Base-by-base conservation (phyloP, 73 alveolate species). In the Durusdinium trenchii region DNA sequence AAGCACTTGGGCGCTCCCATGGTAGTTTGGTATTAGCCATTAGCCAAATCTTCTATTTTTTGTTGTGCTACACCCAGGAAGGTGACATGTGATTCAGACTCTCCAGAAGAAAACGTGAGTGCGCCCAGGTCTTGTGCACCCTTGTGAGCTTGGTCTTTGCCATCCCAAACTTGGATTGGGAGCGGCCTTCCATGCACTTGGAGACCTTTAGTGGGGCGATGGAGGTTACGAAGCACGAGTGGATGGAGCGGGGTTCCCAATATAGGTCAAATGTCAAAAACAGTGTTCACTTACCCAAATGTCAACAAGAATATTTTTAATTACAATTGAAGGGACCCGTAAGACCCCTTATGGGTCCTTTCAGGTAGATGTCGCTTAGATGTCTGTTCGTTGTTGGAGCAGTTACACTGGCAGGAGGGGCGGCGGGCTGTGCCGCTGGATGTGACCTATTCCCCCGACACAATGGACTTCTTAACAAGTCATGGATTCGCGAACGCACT, bases 61-160 rank as follows among this genome's bases (percentile, higher is more conserved):
- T n/a, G n/a, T n/a, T n/a, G n/a, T n/a, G n/a, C n/a, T n/a, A n/a
- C n/a, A n/a, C n/a, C n/a, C n/a, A n/a, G n/a, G n/a, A n/a, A n/a
- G n/a, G n/a, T n/a, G n/a, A n/a, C n/a, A n/a, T n/a, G n/a, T n/a
- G n/a, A n/a, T n/a, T n/a, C n/a, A n/a, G n/a, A n/a, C n/a, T n/a
- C n/a, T n/a, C n/a, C n/a, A n/a, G n/a, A n/a, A n/a, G n/a, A n/a
- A n/a, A n/a, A n/a, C n/a, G n/a, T 2, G 0, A 23, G 73, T 23
- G 73, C 3, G 3, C 30, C 35, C 26, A 85, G 95, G 95, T 85
- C 7, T 5, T 85, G 60, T 40, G 42, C 0, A 54, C 75, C 28
- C n/a, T 85, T n/a, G 95, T 85, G 60, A 40, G 20, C 26, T 3
- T 85, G 95, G 60, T 85, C 45, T 54, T 60, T 20, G 81, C 81